Conservation (phyloP, 768 basidiomycete genomes). For the Botryobasidium botryosum region DNA sequence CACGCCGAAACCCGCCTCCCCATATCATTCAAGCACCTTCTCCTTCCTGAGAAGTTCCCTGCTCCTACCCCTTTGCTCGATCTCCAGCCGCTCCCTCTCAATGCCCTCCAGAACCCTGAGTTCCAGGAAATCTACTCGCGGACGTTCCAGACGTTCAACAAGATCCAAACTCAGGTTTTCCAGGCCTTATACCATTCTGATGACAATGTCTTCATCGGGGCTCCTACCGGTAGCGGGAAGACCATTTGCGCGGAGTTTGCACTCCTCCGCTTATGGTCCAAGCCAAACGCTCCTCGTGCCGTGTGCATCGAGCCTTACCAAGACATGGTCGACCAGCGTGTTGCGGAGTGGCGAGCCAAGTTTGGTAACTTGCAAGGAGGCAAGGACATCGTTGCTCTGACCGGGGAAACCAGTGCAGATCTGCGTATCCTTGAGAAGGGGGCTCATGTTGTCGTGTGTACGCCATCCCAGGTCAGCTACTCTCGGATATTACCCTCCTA, state of each 20-base stretch:
- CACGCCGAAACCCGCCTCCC: slow-evolving; percentile 90
- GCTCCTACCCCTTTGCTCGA: slow-evolving; percentile 83
- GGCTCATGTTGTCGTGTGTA: slow-evolving; percentile 78
- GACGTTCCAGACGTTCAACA: slow-evolving; percentile 81
- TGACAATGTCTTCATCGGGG: slow-evolving; percentile 93
- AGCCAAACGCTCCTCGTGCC: slow-evolving; percentile 60
- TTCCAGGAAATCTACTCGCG: slow-evolving; percentile 75
- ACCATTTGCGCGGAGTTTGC: slow-evolving; percentile 97
- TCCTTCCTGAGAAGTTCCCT: slow-evolving; percentile 94
- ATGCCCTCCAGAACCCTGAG: slow-evolving; percentile 84
- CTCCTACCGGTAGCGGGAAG: slow-evolving; percentile 93
- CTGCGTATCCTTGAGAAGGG: slow-evolving; percentile 76
- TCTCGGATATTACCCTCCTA: background rate
- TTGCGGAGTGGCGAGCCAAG: slow-evolving; percentile 76
- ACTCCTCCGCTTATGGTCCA: slow-evolving; percentile 86
- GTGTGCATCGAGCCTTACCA: slow-evolving; percentile 95
- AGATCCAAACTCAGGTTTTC: slow-evolving; percentile 98
- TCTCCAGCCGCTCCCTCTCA: slow-evolving; percentile 74
- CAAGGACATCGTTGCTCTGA: slow-evolving; percentile 85
- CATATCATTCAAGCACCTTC: slow-evolving; percentile 94
- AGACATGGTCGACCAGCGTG: slow-evolving; percentile 89
- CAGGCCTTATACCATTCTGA: slow-evolving; percentile 92
- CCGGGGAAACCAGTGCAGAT: slow-evolving; percentile 89
- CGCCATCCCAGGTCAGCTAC: slow-evolving; percentile 61
- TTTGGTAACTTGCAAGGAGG: slow-evolving; percentile 72